Conservation (phyloP, 345 rosid genomes). For the Hibiscus tridactylites region DNA sequence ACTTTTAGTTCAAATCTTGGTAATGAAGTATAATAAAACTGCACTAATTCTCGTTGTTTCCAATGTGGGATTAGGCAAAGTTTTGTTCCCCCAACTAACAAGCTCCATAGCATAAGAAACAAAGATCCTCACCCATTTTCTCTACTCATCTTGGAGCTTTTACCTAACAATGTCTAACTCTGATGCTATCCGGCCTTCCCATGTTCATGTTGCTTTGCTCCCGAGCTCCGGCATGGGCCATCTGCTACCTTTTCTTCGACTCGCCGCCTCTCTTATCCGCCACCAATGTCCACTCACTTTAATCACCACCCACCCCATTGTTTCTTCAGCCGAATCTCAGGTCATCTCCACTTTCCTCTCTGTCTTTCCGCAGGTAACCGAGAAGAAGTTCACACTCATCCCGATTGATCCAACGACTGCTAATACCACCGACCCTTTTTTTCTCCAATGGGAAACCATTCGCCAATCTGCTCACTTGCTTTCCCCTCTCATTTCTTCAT, state of each 20-base stretch:
- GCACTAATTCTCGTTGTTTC: too few relatives aligned
- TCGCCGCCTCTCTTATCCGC: conserved; percentile 17
- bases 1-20: too few relatives aligned
- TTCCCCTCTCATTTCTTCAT: conserved; percentile 18
- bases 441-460: conserved; percentile 25
- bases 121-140: background rate
- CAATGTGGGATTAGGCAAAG: too few relatives aligned
- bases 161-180: background rate
- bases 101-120: background rate
- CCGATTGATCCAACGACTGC: conserved; percentile 11
- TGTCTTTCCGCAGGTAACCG: conserved; percentile 21
- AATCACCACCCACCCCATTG: conserved; percentile 25
- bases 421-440: conserved; percentile 25
- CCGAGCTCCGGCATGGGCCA: conserved; percentile 34
- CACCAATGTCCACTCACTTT: conserved; percentile 23
- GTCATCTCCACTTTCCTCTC: conserved; percentile 19
- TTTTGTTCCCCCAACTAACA: background rate
- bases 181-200: background rate
- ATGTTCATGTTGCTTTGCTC: conserved; percentile 25
- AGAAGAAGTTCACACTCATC: conserved; percentile 17
- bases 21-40: too few relatives aligned
- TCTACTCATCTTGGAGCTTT: background rate
- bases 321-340: conserved; percentile 25
- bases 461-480: conserved; percentile 30
- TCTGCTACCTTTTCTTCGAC: conserved; percentile 29